Conservation (phyloP, 192 early-diverging fungal species). For the Bifiguratus adelaidae region DNA sequence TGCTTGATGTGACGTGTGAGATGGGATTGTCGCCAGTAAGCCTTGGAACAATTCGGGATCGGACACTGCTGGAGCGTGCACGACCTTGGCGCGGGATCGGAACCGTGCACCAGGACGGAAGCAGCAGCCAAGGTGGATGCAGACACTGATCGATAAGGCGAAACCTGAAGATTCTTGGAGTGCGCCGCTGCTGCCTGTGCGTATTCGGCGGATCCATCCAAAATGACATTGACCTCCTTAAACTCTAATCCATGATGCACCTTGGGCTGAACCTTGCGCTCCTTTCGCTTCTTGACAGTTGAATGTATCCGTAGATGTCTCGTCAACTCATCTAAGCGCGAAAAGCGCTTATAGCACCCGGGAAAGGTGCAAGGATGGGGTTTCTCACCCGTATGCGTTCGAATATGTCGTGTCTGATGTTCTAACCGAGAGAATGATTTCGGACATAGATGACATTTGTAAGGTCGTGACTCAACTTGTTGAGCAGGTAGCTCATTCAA, state of each 20-base stretch:
- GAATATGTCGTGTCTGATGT: conserved; percentile 77
- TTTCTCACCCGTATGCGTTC: conserved; percentile 80
- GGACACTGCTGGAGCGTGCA: conserved; percentile 27
- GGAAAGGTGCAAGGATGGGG: conserved; percentile 67
- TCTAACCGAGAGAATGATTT: conserved; percentile 75
- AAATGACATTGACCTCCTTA: neutral
- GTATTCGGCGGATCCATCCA: too few species aligned
- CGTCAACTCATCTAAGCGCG: conserved; percentile 70
- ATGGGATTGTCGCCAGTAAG: conserved; percentile 21
- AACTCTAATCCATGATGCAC: too few species aligned
- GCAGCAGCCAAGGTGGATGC: too few species aligned
- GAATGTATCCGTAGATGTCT: conserved; percentile 41
- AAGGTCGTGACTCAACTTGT: too few species aligned
- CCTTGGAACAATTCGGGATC: conserved; percentile 14
- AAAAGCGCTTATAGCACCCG: conserved; percentile 73
- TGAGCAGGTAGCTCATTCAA: too few species aligned
- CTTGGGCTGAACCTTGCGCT: conserved; percentile 15
- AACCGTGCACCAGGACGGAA: too few species aligned
- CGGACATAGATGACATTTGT: conserved; percentile 47
- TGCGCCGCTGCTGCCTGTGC: too few species aligned
- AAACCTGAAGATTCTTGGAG: too few species aligned
- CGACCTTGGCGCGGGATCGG: too few species aligned
- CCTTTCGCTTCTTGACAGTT: conserved; percentile 21
- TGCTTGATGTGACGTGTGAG: conserved; percentile 22
- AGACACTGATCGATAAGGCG: conserved; percentile 7